A percentile compares a stretch with the other conserved stretches of the same genome.
These are phyloP conservation scores for Saururus chinensis DNA, from an alignment of 164 flowering plant genomes.

Conservation along the genomic window DNA sequence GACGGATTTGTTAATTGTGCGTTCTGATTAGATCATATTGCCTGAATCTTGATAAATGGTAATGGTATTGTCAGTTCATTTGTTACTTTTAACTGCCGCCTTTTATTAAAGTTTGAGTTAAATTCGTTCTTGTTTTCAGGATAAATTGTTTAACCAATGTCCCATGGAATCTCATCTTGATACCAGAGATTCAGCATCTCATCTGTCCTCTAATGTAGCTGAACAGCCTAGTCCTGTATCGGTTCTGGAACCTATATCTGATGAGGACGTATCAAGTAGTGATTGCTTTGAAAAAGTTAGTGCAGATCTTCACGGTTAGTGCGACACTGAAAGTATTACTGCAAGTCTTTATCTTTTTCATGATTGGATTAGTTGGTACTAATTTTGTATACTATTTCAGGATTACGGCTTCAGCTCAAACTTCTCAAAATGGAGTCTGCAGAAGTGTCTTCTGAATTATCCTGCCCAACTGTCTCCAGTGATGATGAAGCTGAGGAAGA, in stretches of 20 bases:
- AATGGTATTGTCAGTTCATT: too few relatives aligned
- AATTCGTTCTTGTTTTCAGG: slow-evolving; percentile 24
- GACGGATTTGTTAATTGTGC: too few relatives aligned
- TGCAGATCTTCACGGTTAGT: slow-evolving; percentile 69
- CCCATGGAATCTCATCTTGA: slow-evolving; percentile 17
- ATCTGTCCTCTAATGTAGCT: slow-evolving; percentile 47
- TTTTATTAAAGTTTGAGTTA: not conserved
- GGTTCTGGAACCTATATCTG: slow-evolving; percentile 55
- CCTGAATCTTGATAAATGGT: too few relatives aligned
- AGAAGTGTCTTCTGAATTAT: slow-evolving; percentile 36
- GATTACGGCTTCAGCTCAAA: slow-evolving; percentile 37
- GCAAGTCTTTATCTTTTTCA: not conserved
- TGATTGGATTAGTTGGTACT: not conserved
- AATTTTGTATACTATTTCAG: slow-evolving; percentile 11
- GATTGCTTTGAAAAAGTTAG: slow-evolving; percentile 75
- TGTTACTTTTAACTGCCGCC: too few relatives aligned
- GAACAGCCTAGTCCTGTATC: slow-evolving; percentile 84
- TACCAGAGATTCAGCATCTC: slow-evolving; percentile 36
- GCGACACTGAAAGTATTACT: not conserved
- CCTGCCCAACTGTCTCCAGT: slow-evolving; percentile 36
- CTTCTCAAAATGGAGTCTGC: slow-evolving; percentile 37
- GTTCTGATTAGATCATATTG: too few relatives aligned
- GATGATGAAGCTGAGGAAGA: slow-evolving; percentile 27
- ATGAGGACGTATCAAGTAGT: slow-evolving; percentile 55
- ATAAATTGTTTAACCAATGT: slow-evolving; percentile 9